Percentiles rank a stretch among this genome's conserved stretches.
Conservation (phyloP, 495 filamentous ascomycete species). For the Podospora anserina region DNA sequence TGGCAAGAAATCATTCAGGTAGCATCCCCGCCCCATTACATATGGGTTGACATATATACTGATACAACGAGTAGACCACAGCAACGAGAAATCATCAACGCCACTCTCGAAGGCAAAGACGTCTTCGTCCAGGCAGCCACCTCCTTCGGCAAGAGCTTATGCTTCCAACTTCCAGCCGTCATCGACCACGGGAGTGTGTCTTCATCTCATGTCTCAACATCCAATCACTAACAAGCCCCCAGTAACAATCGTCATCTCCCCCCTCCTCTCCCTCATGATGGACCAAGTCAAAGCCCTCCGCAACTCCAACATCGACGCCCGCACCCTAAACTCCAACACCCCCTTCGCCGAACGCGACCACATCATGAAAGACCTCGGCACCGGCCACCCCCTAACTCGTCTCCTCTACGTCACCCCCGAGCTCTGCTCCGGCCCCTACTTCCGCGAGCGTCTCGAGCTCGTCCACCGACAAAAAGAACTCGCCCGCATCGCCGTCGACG, state of each 20-base stretch:
- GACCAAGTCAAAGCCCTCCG: conserved; percentile 86
- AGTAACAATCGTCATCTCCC: not conserved
- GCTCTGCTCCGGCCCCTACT: conserved; percentile 71
- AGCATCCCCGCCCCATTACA: not conserved
- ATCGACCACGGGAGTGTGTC: conserved; percentile 76
- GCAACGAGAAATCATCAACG: conserved; percentile 81
- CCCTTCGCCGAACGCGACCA: conserved; percentile 56
- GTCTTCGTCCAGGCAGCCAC: conserved; percentile 96
- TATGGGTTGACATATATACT: not conserved
- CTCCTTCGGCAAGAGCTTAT: conserved; percentile 91
- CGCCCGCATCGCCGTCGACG: conserved; percentile 82
- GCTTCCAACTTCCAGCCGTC: conserved; percentile 89
- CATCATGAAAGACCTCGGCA: conserved; percentile 76
- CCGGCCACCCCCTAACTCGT: conserved; percentile 77
- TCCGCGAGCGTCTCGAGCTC: conserved; percentile 67
- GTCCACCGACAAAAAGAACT: conserved; percentile 82
- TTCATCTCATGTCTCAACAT: not conserved
- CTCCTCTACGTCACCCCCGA: conserved; percentile 94
- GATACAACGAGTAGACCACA: conserved; percentile 55
- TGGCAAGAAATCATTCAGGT: conserved; percentile 72
- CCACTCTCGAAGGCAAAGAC: conserved; percentile 79
- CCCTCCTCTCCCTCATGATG: conserved; percentile 48
- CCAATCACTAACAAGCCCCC: not conserved
- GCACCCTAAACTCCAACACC: conserved; percentile 82
- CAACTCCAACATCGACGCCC: conserved; percentile 70